Evolutionary conservation across 441 rosid species (phyloP), one percentile per base, ranked within the genome.

Genomic region (Eruca vesicaria): DNA sequence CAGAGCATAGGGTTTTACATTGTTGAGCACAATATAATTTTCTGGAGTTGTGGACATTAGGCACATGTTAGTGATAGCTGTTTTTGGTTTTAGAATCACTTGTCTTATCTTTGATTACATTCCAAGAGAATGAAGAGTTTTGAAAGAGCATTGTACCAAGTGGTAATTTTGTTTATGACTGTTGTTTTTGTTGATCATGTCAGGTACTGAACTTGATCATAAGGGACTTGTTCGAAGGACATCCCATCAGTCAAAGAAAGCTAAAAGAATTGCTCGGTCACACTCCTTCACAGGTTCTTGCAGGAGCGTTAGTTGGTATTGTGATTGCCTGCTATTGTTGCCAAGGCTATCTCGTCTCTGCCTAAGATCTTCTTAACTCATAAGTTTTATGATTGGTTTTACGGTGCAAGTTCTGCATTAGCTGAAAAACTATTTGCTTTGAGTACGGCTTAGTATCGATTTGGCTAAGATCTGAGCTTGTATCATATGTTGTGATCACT

Each of bases 261-360:
- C 95, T 94, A 60, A 90, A 92, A 84, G 98, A 94, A 77, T 84
- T 92, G 69, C 91, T 92, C 0, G 98, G 97, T 26, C 97, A 94
- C 83, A 89, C 95, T 12, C 98, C 91, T 1, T 89, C 92, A 0
- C 98, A 94, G 77, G 98, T 92, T 69, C 65, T 92, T 38, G 97
- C 90, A 0, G 97, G 98, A 71, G 97, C 96, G 23, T 6, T 89
- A 73, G 87, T 94, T 21, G 97, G 98, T 71, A 78, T 90, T 65
- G 71, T 90, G 72, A 87, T 88, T 2, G 97, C 96, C 56, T 90
- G 84, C 73, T 35, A 84, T 43, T 90, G 97, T 63, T 91, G 93
- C 76, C 92, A 82, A 55, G 84, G 91, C 78, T 75, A 82, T 83
- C 71, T 86, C 50, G 86, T 79, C 75, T 80, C 82, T 74, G 84